Evolutionary conservation across 2,329 filamentous ascomycete genomes (phyloP), one percentile per base, ranked within the genome.

Genomic region (Aspergillus fumigatus): DNA sequence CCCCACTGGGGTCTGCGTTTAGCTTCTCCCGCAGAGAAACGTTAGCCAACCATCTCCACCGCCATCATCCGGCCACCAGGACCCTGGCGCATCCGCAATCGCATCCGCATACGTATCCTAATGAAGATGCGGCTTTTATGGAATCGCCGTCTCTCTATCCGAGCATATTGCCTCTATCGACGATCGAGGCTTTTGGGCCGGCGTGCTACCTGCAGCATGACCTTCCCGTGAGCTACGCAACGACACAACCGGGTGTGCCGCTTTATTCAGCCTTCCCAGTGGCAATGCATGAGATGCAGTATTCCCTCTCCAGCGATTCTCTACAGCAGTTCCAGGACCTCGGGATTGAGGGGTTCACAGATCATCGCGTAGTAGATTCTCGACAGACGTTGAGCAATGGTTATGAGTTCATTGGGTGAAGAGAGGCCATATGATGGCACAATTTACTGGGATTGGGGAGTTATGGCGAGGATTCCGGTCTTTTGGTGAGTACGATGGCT

Each of bases 11-110:
- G 23, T 14, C 5, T 3, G 10, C 10, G 3, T 14, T 1, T 54
- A 75, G 73, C 57, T 75, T 74, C 59, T 75, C 72, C 61, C 70
- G 73, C 55, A 75, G 75, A 61, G 75, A 73, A 8, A 75, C 73
- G 14, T 65, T 75, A 49, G 74, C 72, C 21, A 75, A 75, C 52
- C 73, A 75, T 47, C 72, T 73, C 62, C 66, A 73, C 51, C 72
- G 72, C 53, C 72, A 71, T 17, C 73, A 75, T 55, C 69, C 66
- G 3, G 66, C 70, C 10, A 71, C 67, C 2, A 61, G 63, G 10
- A 48, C 4, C 25, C 25, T 7, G 25, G 25, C 5, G 6, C 5
- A 26, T 26, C 25, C 69, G 58, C 68, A 68, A 51, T 68, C 70
- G 51, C 65, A 67, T 40, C 67, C 70, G 10, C 73, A 72, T 6